Percentiles rank a stretch among this genome's conserved stretches.
phyloP scores from a whole-genome alignment of 2,329 filamentous ascomycete species.

The Fusarium mangiferae region DNA sequence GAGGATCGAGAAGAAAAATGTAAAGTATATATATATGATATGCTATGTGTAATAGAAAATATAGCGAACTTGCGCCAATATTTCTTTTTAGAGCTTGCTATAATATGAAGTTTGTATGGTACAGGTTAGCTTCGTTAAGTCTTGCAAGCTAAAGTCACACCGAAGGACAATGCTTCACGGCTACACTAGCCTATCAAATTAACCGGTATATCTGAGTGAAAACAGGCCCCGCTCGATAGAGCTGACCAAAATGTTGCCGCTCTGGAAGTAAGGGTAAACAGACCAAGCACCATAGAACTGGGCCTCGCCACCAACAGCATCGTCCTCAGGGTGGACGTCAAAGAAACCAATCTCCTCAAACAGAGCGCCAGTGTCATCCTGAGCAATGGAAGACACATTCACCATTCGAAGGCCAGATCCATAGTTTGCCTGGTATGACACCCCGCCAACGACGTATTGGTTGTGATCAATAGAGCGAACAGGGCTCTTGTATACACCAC shows the following conservation, averaged over 20 bases:
- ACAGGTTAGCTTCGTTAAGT: too few species aligned
- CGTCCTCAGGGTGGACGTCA: slow-evolving; percentile 5
- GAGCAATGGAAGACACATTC: not conserved
- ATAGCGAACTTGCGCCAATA: too few species aligned
- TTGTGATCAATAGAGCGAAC: slow-evolving; percentile 12
- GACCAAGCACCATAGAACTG: slow-evolving; percentile 58
- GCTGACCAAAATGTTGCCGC: slow-evolving; percentile 58
- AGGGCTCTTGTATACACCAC: slow-evolving; percentile 14
- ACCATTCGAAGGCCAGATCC: slow-evolving; percentile 6
- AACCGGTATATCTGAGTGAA: slow-evolving; percentile 2
- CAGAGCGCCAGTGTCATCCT: slow-evolving; percentile 1
- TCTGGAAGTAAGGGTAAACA: slow-evolving; percentile 58
- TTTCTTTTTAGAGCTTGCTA: too few species aligned
- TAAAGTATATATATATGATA: too few species aligned
- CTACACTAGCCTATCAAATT: not conserved
- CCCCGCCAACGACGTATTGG: not conserved
- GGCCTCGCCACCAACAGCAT: slow-evolving; percentile 56
- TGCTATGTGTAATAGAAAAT: too few species aligned
- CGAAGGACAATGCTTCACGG: too few species aligned
- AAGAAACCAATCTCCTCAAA: slow-evolving; percentile 13
- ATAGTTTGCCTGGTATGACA: slow-evolving; percentile 9
- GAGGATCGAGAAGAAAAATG: too few species aligned
- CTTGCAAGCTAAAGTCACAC: too few species aligned
- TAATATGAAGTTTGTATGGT: too few species aligned
- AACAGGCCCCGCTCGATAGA: slow-evolving; percentile 54